Conservation (phyloP, 495 filamentous ascomycete genomes). For the Bathelium albidoporum region DNA sequence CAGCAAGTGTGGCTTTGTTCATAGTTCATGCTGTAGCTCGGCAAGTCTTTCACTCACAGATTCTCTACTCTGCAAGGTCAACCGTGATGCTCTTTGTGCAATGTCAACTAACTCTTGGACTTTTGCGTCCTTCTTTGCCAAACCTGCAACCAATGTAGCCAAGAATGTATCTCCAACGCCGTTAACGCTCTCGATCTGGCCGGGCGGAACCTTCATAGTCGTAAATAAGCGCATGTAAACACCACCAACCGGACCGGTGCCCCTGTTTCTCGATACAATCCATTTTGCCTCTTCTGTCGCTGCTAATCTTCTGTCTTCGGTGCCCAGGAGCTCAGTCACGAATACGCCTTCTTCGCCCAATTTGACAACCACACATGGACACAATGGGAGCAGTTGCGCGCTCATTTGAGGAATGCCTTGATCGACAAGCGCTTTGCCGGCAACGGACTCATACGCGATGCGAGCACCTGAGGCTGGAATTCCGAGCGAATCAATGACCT, state of each 20-base stretch:
- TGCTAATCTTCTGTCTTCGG: conserved; percentile 53
- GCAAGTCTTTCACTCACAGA: conserved; percentile 48
- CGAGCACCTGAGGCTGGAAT: conserved; percentile 51
- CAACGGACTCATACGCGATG: conserved; percentile 53
- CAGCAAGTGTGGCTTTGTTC: not conserved
- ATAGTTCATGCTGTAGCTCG: conserved; percentile 10
- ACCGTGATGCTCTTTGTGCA: conserved; percentile 65
- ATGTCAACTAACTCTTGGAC: conserved; percentile 42
- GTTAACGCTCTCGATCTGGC: conserved; percentile 69
- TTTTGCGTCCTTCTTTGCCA: conserved; percentile 37
- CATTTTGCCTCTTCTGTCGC: conserved; percentile 51
- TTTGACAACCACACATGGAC: conserved; percentile 76
- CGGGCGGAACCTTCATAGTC: conserved; percentile 39
- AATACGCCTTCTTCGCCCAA: conserved; percentile 72
- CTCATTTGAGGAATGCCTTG: conserved; percentile 70
- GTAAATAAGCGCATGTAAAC: conserved; percentile 74
- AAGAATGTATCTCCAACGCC: conserved; percentile 90
- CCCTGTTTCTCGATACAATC: conserved; percentile 49
- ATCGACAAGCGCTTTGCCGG: conserved; percentile 54
- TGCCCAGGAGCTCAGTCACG: conserved; percentile 55
- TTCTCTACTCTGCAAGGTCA: conserved; percentile 63
- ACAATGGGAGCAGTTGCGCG: conserved; percentile 78
- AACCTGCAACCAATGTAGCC: conserved; percentile 64
- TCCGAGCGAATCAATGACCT: conserved; percentile 62
- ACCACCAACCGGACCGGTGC: conserved; percentile 52